These are phyloP conservation scores for Micromonas pusilla DNA, from an alignment of 139 green algal genomes.

Conservation along the genomic window DNA sequence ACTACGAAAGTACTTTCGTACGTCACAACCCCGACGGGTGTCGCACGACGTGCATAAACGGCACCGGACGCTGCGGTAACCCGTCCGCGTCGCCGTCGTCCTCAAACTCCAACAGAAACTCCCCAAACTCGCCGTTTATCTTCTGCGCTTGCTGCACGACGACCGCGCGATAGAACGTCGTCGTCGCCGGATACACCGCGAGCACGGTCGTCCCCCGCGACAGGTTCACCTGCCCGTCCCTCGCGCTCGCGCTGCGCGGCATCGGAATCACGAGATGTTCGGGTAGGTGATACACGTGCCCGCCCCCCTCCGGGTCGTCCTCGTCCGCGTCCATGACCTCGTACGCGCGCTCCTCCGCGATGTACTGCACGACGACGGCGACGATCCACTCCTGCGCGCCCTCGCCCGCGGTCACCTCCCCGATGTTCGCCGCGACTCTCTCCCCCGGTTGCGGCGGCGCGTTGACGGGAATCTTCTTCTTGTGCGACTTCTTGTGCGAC, in stretches of 20 bases:
- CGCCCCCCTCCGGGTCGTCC: not conserved
- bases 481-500: not conserved
- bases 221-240: slow-evolving; percentile 10
- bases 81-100: slow-evolving; percentile 26
- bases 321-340: slow-evolving; percentile 20
- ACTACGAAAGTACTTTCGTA: no score
- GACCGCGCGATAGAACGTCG: slow-evolving; percentile 28
- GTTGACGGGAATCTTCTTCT: not conserved
- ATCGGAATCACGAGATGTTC: slow-evolving; percentile 3
- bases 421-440: slow-evolving; percentile 15
- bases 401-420: not conserved
- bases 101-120: slow-evolving; percentile 26
- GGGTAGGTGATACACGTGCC: not conserved
- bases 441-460: not conserved
- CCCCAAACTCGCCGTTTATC: slow-evolving; percentile 8
- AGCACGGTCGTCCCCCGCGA: slow-evolving; percentile 15
- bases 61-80: slow-evolving; percentile 12
- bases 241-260: not conserved
- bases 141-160: slow-evolving; percentile 13
- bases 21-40: no score
- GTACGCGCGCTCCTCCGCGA: not conserved
- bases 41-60: slow-evolving; percentile 17
- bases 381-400: slow-evolving; percentile 24
- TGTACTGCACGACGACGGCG: not conserved
- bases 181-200: slow-evolving; percentile 29